Evolutionary conservation across 371 early-diverging fungal genomes (phyloP), one percentile per base, ranked within the genome.

Genomic region (Cokeromyces recurvatus): DNA sequence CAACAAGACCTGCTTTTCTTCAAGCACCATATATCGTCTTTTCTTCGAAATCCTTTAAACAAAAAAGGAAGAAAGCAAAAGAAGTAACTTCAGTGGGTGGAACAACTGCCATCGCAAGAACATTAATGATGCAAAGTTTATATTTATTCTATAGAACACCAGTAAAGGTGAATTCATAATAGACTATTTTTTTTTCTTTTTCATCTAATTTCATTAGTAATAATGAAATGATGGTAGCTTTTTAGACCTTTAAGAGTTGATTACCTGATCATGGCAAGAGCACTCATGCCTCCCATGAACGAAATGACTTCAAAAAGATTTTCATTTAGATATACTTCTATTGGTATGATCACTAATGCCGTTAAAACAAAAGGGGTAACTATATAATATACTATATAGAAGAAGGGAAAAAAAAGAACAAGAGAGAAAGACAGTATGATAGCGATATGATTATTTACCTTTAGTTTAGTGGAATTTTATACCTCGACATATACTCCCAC

Each of bases 181-280:
- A n/a, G n/a, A n/a, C 4, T 9, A 34, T 9, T 5, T 11, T 12
- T 15, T 21, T 40, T 46, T 52, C 29, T 27, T 4, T n/a, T 21
- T 43, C 16, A 20, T 14, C 11, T n/a, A 24, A 4, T 2, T 20
- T 27, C 20, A 3, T n/a, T n/a, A n/a, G n/a, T n/a, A n/a, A n/a
- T n/a, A n/a, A n/a, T n/a, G n/a, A n/a, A n/a, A n/a, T n/a, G n/a
- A n/a, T n/a, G n/a, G n/a, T 39, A 88, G 83, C 65, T 89, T 9
- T 89, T 89, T 48, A 71, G 87, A n/a, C 89, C 89, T 5, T 64
- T 87, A 51, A 70, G 90, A 12, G 85, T 89, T 3, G 90, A 89
- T 60, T 89, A 89, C 54, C 60, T 88, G 31, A 79, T 86, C 16
- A 82, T 87, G 64, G 90, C 87, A 3, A 71, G 86, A 32, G 87